Evolutionary conservation across 495 filamentous ascomycete species (phyloP), one percentile per base, ranked within the genome.

Genomic region (Trichocladium antarcticum): DNA sequence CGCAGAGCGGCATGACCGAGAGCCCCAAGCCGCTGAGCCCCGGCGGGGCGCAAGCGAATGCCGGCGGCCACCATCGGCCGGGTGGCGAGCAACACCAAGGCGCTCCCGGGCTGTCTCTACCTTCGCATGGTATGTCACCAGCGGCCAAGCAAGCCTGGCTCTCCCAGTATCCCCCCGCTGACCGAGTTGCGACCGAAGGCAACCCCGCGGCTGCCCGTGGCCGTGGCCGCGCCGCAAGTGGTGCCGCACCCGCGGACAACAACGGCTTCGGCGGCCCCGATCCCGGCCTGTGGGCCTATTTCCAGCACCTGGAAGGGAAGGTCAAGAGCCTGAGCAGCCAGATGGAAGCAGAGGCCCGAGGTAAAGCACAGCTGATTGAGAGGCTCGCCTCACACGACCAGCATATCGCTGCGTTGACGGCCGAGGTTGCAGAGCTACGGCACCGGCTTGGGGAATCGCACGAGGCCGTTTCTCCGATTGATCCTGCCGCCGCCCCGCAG

Each of bases 1-100:
- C 81, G 14, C 80, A 85, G 49, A 72, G 68, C 45, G 73, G 74
- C 47, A 84, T 93, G 74, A 89, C 83, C 4, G 89, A 95, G 60
- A 90, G 84, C 54, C 87, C 88, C 0, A 90, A 85, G 59, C 85
- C 89, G 4, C 70, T 95, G 28, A 94, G 87, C 29, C 89, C 89
- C 4, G 79, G 77, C 55, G 78, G 77, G 16, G 66, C 74, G 36
- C 76, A 80, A 40, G 70, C 76, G 22, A 76, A 80, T 50, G 77
- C 82, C 53, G 67, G 77, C 6, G 71, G 75, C 27, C 76, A 80
- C 37, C 77, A 79, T 47, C 69, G 32, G 66, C 73, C 50, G 37
- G 47, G 41, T 22, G 43, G 45, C 40, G 56, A 56, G 40, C 49
- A 51, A 24, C 57, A 60, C 38, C 57, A 57, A 37, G 43, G 55